Percentiles rank a stretch among this genome's conserved stretches.
phyloP scores from a whole-genome alignment of 768 basidiomycete genomes.

The Lactifluus piperatus region DNA sequence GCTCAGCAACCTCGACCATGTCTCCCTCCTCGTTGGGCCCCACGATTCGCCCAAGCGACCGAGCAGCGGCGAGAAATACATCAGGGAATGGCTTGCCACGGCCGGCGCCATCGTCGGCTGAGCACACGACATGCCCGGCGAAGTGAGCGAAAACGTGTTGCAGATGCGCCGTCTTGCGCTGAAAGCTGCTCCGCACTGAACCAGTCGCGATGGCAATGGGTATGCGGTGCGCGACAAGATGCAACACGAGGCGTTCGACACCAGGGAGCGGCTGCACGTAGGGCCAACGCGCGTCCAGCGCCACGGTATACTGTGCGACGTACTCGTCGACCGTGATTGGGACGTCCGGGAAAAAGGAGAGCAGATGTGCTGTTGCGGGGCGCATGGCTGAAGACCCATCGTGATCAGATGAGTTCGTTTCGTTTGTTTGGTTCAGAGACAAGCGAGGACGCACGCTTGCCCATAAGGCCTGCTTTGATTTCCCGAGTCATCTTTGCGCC shows the following conservation, averaged over 20 bases:
- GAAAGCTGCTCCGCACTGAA: slow-evolving; percentile 54
- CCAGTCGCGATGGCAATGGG: slow-evolving; percentile 82
- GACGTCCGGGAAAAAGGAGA: slow-evolving; percentile 72
- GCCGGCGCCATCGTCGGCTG: slow-evolving; percentile 44
- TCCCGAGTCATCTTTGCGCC: slow-evolving; percentile 82
- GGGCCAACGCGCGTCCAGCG: slow-evolving; percentile 62
- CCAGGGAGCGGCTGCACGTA: slow-evolving; percentile 69
- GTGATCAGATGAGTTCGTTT: not conserved
- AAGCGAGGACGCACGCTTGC: slow-evolving; percentile 49
- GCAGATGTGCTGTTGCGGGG: slow-evolving; percentile 54
- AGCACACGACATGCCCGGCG: slow-evolving; percentile 58
- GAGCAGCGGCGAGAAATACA: slow-evolving; percentile 69
- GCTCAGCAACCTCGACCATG: slow-evolving; percentile 29
- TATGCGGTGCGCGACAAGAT: slow-evolving; percentile 56
- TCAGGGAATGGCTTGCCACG: slow-evolving; percentile 77
- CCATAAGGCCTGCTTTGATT: slow-evolving; percentile 85
- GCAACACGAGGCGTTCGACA: slow-evolving; percentile 54
- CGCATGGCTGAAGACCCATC: slow-evolving; percentile 44
- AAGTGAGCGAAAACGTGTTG: slow-evolving; percentile 52
- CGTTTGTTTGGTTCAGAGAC: not conserved
- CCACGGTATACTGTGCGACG: slow-evolving; percentile 42
- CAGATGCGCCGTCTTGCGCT: slow-evolving; percentile 58
- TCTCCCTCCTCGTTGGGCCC: slow-evolving; percentile 42
- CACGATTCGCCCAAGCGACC: slow-evolving; percentile 42
- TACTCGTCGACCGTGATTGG: slow-evolving; percentile 54